phyloP scores from a whole-genome alignment of 1,139 yeast species.

The Suhomyces choctaworum region DNA sequence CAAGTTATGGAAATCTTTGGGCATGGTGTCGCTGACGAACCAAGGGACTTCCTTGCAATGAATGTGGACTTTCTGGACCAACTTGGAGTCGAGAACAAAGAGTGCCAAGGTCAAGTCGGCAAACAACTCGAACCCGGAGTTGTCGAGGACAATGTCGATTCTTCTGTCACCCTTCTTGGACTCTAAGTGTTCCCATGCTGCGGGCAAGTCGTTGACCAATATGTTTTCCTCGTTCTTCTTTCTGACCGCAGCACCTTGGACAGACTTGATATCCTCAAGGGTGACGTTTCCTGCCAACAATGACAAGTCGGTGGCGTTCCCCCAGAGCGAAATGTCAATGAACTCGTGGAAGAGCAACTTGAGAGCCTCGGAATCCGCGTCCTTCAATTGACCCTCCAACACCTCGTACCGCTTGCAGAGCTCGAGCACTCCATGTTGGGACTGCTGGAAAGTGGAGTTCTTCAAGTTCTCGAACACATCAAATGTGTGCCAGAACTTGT shows the following conservation, averaged over 20 bases:
- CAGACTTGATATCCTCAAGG: constrained; percentile 81
- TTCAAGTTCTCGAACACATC: constrained; percentile 77
- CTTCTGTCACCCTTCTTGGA: constrained; percentile 37
- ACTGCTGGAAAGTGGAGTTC: constrained; percentile 70
- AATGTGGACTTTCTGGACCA: constrained; percentile 64
- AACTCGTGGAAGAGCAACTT: constrained; percentile 71
- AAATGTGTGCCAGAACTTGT: constrained; percentile 51
- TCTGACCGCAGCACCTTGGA: constrained; percentile 89
- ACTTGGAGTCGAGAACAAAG: constrained; percentile 69
- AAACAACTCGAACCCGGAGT: constrained; percentile 92
- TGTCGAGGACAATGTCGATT: constrained; percentile 86
- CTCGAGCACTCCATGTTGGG: constrained; percentile 78
- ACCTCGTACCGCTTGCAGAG: constrained; percentile 65
- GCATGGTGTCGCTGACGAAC: constrained; percentile 96
- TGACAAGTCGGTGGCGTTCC: constrained; percentile 94
- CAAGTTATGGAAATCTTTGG: constrained; percentile 69
- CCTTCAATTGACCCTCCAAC: constrained; percentile 37
- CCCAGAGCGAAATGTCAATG: constrained; percentile 91
- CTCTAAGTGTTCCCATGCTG: constrained; percentile 60
- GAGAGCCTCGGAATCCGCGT: constrained; percentile 34
- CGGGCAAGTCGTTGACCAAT: constrained; percentile 68
- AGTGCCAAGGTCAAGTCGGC: constrained; percentile 79
- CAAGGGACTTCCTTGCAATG: constrained; percentile 94
- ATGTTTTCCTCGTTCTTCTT: constrained; percentile 82
- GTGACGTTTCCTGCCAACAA: constrained; percentile 76